Conservation (phyloP, 306 rosid species). For the Trifolium pratense region DNA sequence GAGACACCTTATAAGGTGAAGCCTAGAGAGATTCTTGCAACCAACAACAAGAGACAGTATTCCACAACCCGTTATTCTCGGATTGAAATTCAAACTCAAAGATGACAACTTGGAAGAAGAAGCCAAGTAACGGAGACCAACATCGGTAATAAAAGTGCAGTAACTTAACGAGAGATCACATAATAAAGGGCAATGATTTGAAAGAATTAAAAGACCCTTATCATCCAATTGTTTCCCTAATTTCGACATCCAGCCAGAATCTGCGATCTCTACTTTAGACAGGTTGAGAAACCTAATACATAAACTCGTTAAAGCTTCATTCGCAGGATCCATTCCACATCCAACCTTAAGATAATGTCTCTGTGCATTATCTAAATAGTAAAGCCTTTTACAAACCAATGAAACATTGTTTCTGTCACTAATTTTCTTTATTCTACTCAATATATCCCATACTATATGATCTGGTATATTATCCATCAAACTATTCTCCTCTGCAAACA, state of each 20-base stretch:
- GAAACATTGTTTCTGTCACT: constrained; percentile 71
- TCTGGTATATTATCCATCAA: constrained; percentile 82
- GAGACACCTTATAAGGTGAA: constrained; percentile 84
- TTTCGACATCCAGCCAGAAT: constrained; percentile 94
- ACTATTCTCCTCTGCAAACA: constrained; percentile 4
- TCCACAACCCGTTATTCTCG: constrained; percentile 84
- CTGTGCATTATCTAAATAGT: constrained; percentile 67
- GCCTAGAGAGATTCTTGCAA: constrained; percentile 68
- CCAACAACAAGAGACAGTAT: constrained; percentile 82
- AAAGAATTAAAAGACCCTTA: constrained; percentile 72
- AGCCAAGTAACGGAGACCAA: constrained; percentile 72
- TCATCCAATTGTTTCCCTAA: constrained; percentile 88
- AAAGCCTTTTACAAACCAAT: constrained; percentile 61
- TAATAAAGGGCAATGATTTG: constrained; percentile 59
- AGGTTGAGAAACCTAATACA: constrained; percentile 72
- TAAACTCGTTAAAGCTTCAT: constrained; percentile 68
- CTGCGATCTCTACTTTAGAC: constrained; percentile 69
- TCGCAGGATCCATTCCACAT: constrained; percentile 89
- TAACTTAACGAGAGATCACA: constrained; percentile 75
- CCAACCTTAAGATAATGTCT: constrained; percentile 73
- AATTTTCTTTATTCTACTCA: constrained; percentile 63
- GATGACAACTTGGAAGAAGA: constrained; percentile 68
- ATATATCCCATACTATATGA: constrained; percentile 81
- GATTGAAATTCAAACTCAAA: constrained; percentile 76
- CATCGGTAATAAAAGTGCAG: constrained; percentile 82